A percentile compares a stretch with the other conserved stretches of the same genome.
Conservation (phyloP, 2,329 filamentous ascomycete species). For the Neodidymelliopsis sp. region DNA sequence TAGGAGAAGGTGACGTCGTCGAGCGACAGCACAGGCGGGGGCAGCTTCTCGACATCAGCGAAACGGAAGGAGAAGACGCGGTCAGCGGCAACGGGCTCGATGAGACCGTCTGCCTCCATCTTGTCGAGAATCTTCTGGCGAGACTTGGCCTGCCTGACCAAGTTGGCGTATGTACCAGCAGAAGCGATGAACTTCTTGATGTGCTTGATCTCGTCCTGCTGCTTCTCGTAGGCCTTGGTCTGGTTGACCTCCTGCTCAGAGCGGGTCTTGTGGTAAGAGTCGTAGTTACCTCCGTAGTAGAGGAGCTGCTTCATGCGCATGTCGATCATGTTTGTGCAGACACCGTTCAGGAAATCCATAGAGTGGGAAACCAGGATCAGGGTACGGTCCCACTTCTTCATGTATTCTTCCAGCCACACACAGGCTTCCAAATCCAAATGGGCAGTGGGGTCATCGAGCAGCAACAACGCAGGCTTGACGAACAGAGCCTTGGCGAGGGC, state of each 20-base stretch:
- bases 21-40: slow-evolving; percentile 93
- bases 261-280: slow-evolving; percentile 93
- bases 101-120: slow-evolving; percentile 99
- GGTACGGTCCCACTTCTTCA: slow-evolving; percentile 99
- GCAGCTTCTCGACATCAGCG: slow-evolving; percentile 98
- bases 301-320: slow-evolving; percentile 89
- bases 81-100: slow-evolving; percentile 86
- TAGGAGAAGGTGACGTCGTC: slow-evolving; percentile 99
- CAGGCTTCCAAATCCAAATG: slow-evolving; percentile 99
- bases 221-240: slow-evolving; percentile 98
- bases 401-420: slow-evolving; percentile 99
- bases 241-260: slow-evolving; percentile 96
- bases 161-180: slow-evolving; percentile 98
- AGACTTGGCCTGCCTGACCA: slow-evolving; percentile 98
- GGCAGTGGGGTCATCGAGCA: slow-evolving; percentile 97
- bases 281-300: slow-evolving; percentile 99
- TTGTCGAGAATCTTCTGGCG: slow-evolving; percentile 99
- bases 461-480: slow-evolving; percentile 93
- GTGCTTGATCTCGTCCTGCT: slow-evolving; percentile 98
- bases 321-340: slow-evolving; percentile 98
- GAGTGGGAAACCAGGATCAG: slow-evolving; percentile 96
- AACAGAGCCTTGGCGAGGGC: slow-evolving; percentile 97
- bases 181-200: slow-evolving; percentile 99
- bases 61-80: slow-evolving; percentile 97
- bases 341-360: slow-evolving; percentile 98